Evolutionary conservation across 2,329 filamentous ascomycete genomes (phyloP), one percentile per base, ranked within the genome.

Genomic region (Alternaria infectoria): DNA sequence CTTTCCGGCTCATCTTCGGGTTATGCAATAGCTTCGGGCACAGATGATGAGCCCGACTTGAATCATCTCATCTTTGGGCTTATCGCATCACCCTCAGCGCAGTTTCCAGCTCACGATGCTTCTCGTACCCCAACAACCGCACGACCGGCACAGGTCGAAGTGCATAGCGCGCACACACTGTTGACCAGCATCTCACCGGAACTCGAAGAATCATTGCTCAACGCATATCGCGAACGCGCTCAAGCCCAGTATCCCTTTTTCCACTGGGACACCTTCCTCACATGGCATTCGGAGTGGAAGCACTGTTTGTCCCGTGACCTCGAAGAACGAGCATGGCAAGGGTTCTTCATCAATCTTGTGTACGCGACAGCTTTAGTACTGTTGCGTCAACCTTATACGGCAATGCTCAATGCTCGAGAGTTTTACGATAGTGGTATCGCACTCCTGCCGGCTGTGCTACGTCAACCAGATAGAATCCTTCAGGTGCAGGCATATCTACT

Each of bases 191-290:
- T 70, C 17, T 59, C 68, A 21, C 17, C 10, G 5, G 66, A 69
- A 3, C 12, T 67, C 15, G 66, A 64, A 46, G 46, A 54, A 2
- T 25, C 57, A 12, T 47, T 70, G 9, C 46, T 70, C 15, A 59
- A 68, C 17, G 61, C 66, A 12, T 70, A 70, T 36, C 66, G 66
- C n/a, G 68, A 70, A 17, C 68, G 68, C n/a, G 68, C 68, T 25
- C 68, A 70, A 52, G 57, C 66, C 4, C 68, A 70, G 36, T 70
- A 68, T 45, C 68, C 68, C 5, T 70, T 70, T 46, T 67, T 70
- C 21, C 57, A 68, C 47, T 70, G 68, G 68, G 64, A 69, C 17
- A 52, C 63, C 5, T 69, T 70, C 36, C 46, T 68, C 5, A 43
- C 32, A 21, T 70, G 68, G 68, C 61, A 62, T 21, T 51, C 46